phyloP scores from a whole-genome alignment of 225 moss, liverwort and hornwort genomes.

The Thuidium tamariscinum region DNA sequence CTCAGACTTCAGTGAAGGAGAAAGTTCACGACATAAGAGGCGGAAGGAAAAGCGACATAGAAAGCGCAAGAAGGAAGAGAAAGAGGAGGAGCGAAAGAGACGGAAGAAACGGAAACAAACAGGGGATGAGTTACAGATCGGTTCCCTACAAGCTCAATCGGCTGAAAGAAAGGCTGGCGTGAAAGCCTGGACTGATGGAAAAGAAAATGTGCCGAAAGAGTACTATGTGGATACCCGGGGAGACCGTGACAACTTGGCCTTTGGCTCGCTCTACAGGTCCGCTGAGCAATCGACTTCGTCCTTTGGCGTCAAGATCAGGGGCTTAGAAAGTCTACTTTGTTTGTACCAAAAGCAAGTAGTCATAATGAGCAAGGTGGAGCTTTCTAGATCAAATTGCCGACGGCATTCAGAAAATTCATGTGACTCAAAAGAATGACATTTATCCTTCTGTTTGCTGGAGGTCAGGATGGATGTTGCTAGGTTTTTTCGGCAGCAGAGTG shows the following conservation, averaged over 20 bases:
- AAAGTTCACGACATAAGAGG: slow-evolving; percentile 24
- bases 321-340: neutral
- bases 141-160: slow-evolving; percentile 30
- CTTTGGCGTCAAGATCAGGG: neutral
- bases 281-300: neutral
- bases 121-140: slow-evolving; percentile 47
- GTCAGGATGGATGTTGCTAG: slow-evolving; percentile 82
- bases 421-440: neutral
- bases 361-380: neutral
- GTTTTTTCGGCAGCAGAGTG: slow-evolving; percentile 47
- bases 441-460: slow-evolving; percentile 17
- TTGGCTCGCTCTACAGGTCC: slow-evolving; percentile 84
- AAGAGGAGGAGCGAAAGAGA: slow-evolving; percentile 38
- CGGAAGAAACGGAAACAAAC: slow-evolving; percentile 23
- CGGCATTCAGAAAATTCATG: neutral
- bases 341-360: neutral
- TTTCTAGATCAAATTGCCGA: neutral
- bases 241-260: slow-evolving; percentile 87
- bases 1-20: slow-evolving; percentile 24
- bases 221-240: slow-evolving; percentile 81
- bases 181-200: slow-evolving; percentile 52
- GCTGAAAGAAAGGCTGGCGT: slow-evolving; percentile 51
- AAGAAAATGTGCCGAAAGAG: slow-evolving; percentile 33
- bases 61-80: slow-evolving; percentile 34
- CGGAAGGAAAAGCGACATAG: slow-evolving; percentile 41